These are phyloP conservation scores for Cytospora paraplurivora DNA, from an alignment of 2,329 filamentous ascomycete genomes.

Conservation along the genomic window DNA sequence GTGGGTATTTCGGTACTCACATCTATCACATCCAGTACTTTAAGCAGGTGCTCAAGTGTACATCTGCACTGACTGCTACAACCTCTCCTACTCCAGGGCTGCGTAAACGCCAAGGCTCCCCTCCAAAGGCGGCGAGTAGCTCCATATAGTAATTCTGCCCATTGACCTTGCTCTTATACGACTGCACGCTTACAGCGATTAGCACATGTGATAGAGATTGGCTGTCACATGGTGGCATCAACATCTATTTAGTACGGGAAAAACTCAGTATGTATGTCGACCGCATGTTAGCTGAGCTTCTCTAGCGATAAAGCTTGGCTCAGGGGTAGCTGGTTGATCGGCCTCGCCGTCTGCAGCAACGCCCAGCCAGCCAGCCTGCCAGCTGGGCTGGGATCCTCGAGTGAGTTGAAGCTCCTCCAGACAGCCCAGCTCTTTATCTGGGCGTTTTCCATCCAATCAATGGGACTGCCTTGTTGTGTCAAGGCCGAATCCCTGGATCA, in stretches of 20 bases:
- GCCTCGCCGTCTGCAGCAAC: conserved; percentile 26
- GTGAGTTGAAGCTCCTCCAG: conserved; percentile 18
- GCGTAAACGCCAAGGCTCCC: neutral
- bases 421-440: neutral
- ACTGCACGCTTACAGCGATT: neutral
- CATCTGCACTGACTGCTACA: conserved; percentile 3
- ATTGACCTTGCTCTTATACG: neutral
- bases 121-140: conserved; percentile 21
- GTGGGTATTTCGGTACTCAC: neutral
- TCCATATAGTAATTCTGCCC: conserved; percentile 16
- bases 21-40: neutral
- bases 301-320: conserved; percentile 15
- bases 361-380: conserved; percentile 18
- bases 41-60: neutral
- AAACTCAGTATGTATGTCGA: neutral
- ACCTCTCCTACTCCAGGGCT: conserved; percentile 9
- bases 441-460: conserved; percentile 18
- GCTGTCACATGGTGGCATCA: neutral
- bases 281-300: neutral
- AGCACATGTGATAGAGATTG: neutral
- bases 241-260: neutral
- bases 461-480: conserved; percentile 8
- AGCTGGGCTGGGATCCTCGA: neutral
- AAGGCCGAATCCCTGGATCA: neutral
- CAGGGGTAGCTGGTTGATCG: conserved; percentile 27